Evolutionary conservation across 148 eudicot genomes (phyloP).

Genomic region (Diospyros lotus): DNA sequence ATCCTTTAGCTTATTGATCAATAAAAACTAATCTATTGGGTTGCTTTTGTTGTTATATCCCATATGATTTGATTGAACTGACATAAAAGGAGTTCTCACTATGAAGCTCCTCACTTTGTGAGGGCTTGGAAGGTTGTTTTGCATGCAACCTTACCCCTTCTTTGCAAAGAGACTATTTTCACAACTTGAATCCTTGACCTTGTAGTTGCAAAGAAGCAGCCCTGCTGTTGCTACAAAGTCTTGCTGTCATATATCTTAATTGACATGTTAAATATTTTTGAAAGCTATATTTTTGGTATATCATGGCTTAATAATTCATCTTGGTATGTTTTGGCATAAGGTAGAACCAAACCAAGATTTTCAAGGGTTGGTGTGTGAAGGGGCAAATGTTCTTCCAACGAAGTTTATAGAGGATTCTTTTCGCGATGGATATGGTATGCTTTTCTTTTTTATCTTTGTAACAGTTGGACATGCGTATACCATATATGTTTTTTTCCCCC

Average conservation of each 20-base stretch:
- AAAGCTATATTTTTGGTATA: constrained; percentile 4
- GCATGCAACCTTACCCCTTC: too few relatives aligned
- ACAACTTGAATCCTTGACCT: too few relatives aligned
- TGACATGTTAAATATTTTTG: neutral
- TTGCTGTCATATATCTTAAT: too few relatives aligned
- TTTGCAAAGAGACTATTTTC: too few relatives aligned
- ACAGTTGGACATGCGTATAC: neutral
- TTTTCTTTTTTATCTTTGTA: constrained; percentile 6
- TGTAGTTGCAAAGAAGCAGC: too few relatives aligned
- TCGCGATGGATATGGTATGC: constrained; percentile 92
- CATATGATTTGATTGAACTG: neutral
- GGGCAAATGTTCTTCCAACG: constrained; percentile 95
- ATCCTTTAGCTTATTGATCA: neutral
- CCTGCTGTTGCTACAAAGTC: too few relatives aligned
- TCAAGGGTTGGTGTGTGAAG: constrained; percentile 96
- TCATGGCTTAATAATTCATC: constrained; percentile 15
- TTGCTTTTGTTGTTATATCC: constrained; percentile 9
- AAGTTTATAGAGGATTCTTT: constrained; percentile 91
- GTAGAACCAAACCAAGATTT: constrained; percentile 99
- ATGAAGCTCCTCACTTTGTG: too few relatives aligned
- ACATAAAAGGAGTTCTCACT: too few relatives aligned
- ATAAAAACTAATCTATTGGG: neutral
- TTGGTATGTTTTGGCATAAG: constrained; percentile 51
- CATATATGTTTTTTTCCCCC: neutral
- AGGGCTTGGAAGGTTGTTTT: too few relatives aligned